Base-by-base conservation (phyloP, 352 stramenopile genomes). In the Globisporangium ultimum region DNA sequence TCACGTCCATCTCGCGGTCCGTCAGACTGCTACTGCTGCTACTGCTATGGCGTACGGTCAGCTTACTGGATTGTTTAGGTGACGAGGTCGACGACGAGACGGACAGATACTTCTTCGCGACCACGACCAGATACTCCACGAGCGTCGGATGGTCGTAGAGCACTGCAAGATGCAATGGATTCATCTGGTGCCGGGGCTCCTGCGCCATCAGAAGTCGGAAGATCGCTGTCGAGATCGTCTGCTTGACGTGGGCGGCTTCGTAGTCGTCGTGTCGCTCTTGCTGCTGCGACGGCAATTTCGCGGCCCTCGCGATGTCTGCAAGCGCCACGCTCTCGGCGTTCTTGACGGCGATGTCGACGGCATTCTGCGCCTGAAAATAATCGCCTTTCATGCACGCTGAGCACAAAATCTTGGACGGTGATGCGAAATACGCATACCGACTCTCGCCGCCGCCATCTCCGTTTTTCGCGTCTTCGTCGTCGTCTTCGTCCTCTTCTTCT, bases 321-420 rank as follows among this genome's bases (percentile, higher is more conserved):
- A 45, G 12, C 40, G 40, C 40, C 12, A 45, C 40, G 40, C 57
- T 50, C 41, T 53, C 34, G 3, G 71, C 72, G 40, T 68, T 68
- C 38, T 67, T 74, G 2, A 90, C 60, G 3, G 76, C 70, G 63
- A 87, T 83, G 50, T 87, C 78, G 13, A 93, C 62, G 0, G 80
- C 75, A 48, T 63, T 86, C 48, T 89, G 81, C 20, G 75, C 83
- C 57, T 91, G 79, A 52, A 76, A 80, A 60, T 74, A 86, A 67
- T 93, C 83, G 18, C 83, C 83, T 61, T 89, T 87, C 45, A 93
- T 71, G 63, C 83, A 93, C 21, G 83, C 78, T 34, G 78, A 74
- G 65, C 78, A 85, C 0, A 90, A 47, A 12, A 87, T 78, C 69
- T 84, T 86, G 50, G 78, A 72, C 4, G 80, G 78, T 22, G 74